Evolutionary conservation across 1,284 basidiomycete species (phyloP).

Genomic region (Boletus smithii): DNA sequence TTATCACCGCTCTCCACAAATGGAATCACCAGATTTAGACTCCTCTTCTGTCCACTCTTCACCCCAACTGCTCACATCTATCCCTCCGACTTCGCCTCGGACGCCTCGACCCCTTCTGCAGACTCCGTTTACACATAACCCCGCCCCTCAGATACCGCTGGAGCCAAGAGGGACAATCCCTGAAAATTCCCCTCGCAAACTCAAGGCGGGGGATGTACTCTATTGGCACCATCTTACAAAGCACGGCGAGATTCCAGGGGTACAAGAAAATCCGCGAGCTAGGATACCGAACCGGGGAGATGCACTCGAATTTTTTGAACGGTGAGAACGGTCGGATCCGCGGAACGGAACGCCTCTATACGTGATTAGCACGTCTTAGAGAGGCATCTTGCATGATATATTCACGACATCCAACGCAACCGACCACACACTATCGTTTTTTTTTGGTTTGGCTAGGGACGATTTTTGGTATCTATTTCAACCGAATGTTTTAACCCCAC

Average conservation of each 20-base stretch:
- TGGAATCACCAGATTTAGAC: slow-evolving; percentile 20
- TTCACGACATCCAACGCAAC: slow-evolving; percentile 30
- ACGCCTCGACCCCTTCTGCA: slow-evolving; percentile 20
- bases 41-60: slow-evolving; percentile 28
- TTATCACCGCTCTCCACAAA: slow-evolving; percentile 40
- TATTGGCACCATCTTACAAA: slow-evolving; percentile 78
- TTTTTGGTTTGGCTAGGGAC: slow-evolving; percentile 18
- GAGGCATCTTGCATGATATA: slow-evolving; percentile 23
- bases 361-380: slow-evolving; percentile 10
- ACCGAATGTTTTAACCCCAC: slow-evolving; percentile 26
- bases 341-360: slow-evolving; percentile 10
- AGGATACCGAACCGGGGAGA: slow-evolving; percentile 26
- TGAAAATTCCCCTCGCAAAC: slow-evolving; percentile 34
- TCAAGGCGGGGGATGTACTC: slow-evolving; percentile 63
- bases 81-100: slow-evolving; percentile 15
- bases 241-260: slow-evolving; percentile 71
- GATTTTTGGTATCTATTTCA: slow-evolving; percentile 31
- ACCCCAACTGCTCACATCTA: slow-evolving; percentile 21
- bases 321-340: slow-evolving; percentile 24
- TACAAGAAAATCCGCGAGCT: slow-evolving; percentile 57
- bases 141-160: slow-evolving; percentile 20
- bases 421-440: slow-evolving; percentile 12
- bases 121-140: slow-evolving; percentile 17
- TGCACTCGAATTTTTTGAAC: slow-evolving; percentile 23
- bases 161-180: slow-evolving; percentile 12